Base-by-base conservation (phyloP, 2,329 filamentous ascomycete species). In the Ophiocordyceps polyrhachis-furcata region DNA sequence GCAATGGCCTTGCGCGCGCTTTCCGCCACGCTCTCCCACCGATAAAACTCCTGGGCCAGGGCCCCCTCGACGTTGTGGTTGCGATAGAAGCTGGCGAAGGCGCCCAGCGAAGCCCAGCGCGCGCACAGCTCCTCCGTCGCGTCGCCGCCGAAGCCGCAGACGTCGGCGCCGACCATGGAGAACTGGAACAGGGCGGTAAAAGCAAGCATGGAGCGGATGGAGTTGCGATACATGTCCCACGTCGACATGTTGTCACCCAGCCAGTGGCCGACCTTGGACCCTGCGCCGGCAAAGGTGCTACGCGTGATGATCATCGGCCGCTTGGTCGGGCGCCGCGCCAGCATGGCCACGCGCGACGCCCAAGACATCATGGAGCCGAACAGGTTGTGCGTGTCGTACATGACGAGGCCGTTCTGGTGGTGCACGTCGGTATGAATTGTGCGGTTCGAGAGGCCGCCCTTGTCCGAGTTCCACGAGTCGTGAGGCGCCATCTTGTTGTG, bases 351-450 rank as follows among this genome's bases (percentile, higher is more conserved):
- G 56, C 86, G 85, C 0, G 85, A 91, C 11, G 83, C 81, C 48
- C 82, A 81, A 46, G 86, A 67, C 50, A 88, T 83, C 57, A 81
- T 76, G 53, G 83, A 71, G 1, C 83, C 83, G 54, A 71, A 89
- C 1, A 91, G 62, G 55, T 84, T 91, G 67, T 93, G 86, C 23
- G 84, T 75, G 56, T 93, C 84, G 55, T 93, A 93, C 56, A 93
- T 81, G 38, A 74, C 58, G 1, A 75, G 67, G 4, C 83, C 83
- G 51, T 84, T 81, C 41, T 73, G 66, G 54, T 91, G 83, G 2
- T 81, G 86, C 0, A 84, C 80, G 53, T 91, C 86, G 0, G 83
- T 83, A 48, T 75, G 78, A 23, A 88, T 70, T 1, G 83, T 82
- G 52, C 84, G 76, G 50, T 58, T 58, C 38, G 59, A 61, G 41